These are phyloP conservation scores for Aspergillus sp. DNA, from an alignment of 2,329 filamentous ascomycete species.

Conservation along the genomic window DNA sequence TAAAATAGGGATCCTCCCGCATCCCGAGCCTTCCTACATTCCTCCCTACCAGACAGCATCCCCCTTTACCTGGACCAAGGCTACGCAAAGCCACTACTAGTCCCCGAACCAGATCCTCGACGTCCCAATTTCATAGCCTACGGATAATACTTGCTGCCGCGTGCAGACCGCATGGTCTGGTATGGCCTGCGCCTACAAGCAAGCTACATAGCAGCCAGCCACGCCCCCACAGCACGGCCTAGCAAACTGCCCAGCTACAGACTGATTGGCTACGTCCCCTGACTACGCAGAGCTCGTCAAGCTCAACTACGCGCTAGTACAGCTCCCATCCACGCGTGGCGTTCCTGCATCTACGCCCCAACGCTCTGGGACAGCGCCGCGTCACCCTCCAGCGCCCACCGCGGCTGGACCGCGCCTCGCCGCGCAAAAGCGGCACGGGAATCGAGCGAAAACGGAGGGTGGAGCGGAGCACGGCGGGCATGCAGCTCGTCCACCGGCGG, in stretches of 20 bases:
- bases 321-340: background rate
- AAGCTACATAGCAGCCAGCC: background rate
- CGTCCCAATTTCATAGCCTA: background rate
- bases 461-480: constrained; percentile 29
- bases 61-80: background rate
- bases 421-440: constrained; percentile 30
- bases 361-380: background rate
- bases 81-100: background rate
- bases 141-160: background rate
- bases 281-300: background rate
- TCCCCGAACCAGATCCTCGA: background rate
- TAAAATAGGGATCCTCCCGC: background rate
- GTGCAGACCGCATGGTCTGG: background rate
- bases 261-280: background rate
- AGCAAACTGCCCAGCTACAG: background rate
- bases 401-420: background rate
- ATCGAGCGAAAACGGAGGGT: constrained; percentile 25
- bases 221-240: background rate
- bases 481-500: constrained; percentile 12
- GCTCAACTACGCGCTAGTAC: background rate
- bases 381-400: background rate
- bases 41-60: background rate
- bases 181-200: background rate
- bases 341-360: background rate
- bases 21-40: background rate